Evolutionary conservation across 2,329 filamentous ascomycete species (phyloP), one percentile per base, ranked within the genome.

Genomic region (Alternaria sp.): DNA sequence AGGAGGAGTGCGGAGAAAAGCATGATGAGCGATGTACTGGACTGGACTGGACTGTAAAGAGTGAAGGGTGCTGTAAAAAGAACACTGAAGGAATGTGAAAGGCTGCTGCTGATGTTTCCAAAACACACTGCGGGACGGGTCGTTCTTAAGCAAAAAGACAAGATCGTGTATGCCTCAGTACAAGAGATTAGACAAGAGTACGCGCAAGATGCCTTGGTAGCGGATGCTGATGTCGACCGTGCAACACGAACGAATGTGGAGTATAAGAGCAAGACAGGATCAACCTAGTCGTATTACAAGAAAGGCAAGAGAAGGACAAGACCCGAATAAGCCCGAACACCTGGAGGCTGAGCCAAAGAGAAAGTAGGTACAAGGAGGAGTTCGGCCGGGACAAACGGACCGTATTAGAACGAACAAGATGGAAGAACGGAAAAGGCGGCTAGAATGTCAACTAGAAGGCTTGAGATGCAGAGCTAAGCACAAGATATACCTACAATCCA

Each of bases 1-100:
- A 78, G 46, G 45, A 78, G 62, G 30, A 79, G 67, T 19, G 70
- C 57, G 23, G 74, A 69, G 70, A 76, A 69, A 58, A 77, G 71
- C 77, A 79, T 79, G 59, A 49, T 76, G 69, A 54, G 64, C 52
- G 44, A 54, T 36, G 23, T 36, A 46, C 23, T 43, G 43, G 21
- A 40, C 19, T 43, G 43, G 21, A 40, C 19, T 36, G 23, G 28
- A 28, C 8, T 36, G 23, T 28, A 40, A 47, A 25, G 40, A 43
- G 12, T 30, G 49, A 21, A 30, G n/a, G 26, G n/a, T 45, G 32
- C 13, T 60, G 32, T 15, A 54, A 51, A 23, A 23, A 32, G 52
- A 59, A 36, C 13, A 15, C 15, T 32, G 57, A 54, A 45, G 19
- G 32, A 44, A 23, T 51, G 49, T 52, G 30, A 9, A 52, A 17